Base-by-base conservation (phyloP, 371 early-diverging fungal genomes). In the Mucor plumbeus region DNA sequence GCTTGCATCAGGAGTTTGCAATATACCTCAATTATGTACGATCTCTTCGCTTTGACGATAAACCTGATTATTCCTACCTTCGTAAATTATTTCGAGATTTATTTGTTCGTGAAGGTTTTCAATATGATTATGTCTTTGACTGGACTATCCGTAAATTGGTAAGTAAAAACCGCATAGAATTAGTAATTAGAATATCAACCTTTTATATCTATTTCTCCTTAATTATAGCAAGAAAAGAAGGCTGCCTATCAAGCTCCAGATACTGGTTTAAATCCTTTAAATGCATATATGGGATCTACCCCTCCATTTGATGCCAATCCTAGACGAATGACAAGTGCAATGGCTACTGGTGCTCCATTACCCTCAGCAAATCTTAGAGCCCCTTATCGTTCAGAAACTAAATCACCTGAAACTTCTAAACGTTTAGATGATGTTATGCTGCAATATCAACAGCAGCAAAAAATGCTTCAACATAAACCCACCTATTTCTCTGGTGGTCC, bases 1-100 rank as follows among this genome's bases (percentile, higher is more conserved):
- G 96, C 13, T 94, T 95, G 75, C 99, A 99, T 9, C 90, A 90
- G 69, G 99, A 98, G 80, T 97, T 99, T 76, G 91, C 95, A 48
- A 91, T 95, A 59, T 99, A 97, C 79, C 90, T 99, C 75, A 96
- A 96, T 81, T 99, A 99, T 79, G 92, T 96, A 41, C 92, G 98
- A 35, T 92, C 93, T 36, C 86, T 99, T 55, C 91, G 97, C 41
- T 99, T 99, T 77, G 99, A 99, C 74, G 99, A 99, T 73, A 95
- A 94, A 81, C 99, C 99, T 21, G 99, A 99, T 73, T 99, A 99
- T 84, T 88, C 90, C 57, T 99, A 99, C 81, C 86, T 99, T 58
- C 94, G 95, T 73, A 94, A 97, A 64, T 80, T 99, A 14, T 98
- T 99, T 85, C 86, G 97, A 64, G 96, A 96, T 73, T 84, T 99